Evolutionary conservation across 208 protist species (phyloP).

Genomic region (Wallacemonas sp.): DNA sequence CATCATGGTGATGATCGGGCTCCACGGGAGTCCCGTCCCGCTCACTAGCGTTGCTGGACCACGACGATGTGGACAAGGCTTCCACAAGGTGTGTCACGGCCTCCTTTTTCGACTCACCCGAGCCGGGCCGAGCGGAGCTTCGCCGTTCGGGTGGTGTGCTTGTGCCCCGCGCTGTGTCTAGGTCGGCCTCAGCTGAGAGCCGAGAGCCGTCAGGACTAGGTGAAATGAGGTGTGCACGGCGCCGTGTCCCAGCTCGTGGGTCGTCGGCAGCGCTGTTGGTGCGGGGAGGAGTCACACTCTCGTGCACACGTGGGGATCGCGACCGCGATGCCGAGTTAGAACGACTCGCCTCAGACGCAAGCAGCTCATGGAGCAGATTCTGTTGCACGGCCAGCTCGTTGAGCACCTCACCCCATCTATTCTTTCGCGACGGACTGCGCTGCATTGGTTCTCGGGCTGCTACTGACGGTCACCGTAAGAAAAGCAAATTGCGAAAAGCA

Average conservation of each 20-base stretch:
- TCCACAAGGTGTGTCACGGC: constrained; percentile 44
- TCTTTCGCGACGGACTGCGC: not conserved
- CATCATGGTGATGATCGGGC: not conserved
- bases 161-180: too few species aligned
- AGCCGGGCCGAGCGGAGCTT: not conserved
- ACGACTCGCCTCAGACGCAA: constrained; percentile 13
- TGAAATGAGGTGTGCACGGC: constrained; percentile 5
- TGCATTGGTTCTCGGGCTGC: not conserved
- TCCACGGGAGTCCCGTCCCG: not conserved
- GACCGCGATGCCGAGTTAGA: constrained; percentile 2
- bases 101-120: not conserved
- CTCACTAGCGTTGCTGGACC: constrained; percentile 35
- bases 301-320: not conserved
- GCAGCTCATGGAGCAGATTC: constrained; percentile 22
- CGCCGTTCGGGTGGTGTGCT: too few species aligned
- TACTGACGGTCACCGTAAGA: not conserved
- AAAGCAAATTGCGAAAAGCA: constrained; percentile 7
- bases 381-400: constrained; percentile 30
- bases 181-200: not conserved
- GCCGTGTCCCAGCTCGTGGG: not conserved
- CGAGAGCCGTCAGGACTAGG: constrained; percentile 14
- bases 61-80: constrained; percentile 70
- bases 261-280: not conserved
- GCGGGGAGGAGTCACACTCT: not conserved
- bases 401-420: constrained; percentile 21